phyloP scores from a whole-genome alignment of 805 yeast genomes.

The Martiniozyma abietophila region DNA sequence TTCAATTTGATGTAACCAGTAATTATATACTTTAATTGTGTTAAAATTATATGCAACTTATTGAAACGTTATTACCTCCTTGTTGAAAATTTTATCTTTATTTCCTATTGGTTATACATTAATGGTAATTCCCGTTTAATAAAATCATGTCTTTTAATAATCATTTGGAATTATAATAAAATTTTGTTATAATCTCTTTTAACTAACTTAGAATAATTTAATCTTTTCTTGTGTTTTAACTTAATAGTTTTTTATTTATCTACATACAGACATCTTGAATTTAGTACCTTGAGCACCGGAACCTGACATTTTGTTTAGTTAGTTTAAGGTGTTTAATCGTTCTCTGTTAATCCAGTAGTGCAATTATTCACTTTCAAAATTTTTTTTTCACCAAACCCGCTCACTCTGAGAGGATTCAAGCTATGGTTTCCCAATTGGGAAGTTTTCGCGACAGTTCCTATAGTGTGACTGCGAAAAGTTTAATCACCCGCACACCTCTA shows the following conservation, averaged over 20 bases:
- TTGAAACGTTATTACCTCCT: too few relatives aligned
- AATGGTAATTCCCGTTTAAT: too few relatives aligned
- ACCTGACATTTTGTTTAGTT: slow-evolving; percentile 56
- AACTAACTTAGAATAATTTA: too few relatives aligned
- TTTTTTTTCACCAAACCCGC: background rate
- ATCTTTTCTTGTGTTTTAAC: background rate
- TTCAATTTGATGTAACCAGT: too few relatives aligned
- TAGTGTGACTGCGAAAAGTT: background rate
- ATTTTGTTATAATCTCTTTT: too few relatives aligned
- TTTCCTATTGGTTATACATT: too few relatives aligned
- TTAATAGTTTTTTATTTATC: background rate
- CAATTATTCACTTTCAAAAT: slow-evolving; percentile 1
- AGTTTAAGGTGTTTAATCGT: slow-evolving; percentile 7
- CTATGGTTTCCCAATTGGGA: slow-evolving; percentile 1
- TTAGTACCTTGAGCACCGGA: slow-evolving; percentile 99
- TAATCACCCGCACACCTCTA: slow-evolving; percentile 1
- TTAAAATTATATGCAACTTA: too few relatives aligned
- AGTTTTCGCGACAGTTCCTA: background rate
- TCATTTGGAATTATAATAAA: too few relatives aligned
- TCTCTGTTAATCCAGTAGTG: too few relatives aligned
- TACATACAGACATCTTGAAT: slow-evolving; percentile 98
- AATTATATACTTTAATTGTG: too few relatives aligned
- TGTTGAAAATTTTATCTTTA: too few relatives aligned
- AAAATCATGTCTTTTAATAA: too few relatives aligned
- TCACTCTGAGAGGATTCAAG: background rate